phyloP scores from a whole-genome alignment of 176 grass and related monocot species.

The Neostapfia colusana region DNA sequence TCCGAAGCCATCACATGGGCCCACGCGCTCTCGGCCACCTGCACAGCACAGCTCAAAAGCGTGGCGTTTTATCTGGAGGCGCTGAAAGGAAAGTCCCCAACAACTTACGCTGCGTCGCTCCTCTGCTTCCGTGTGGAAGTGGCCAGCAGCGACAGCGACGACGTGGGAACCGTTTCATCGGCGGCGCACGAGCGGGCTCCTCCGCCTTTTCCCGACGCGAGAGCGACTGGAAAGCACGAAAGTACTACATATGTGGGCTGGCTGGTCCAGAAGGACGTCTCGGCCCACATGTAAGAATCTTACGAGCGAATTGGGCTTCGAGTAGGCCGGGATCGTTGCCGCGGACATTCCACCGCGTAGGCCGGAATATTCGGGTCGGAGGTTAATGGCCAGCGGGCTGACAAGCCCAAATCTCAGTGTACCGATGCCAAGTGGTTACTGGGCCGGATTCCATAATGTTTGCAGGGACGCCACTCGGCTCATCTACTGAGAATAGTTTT shows the following conservation, averaged over 20 bases:
- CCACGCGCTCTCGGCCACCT: neutral
- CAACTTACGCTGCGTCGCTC: neutral
- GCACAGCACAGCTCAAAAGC: neutral
- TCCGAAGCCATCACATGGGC: neutral
- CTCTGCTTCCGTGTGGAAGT: neutral
- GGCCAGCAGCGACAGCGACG: neutral
- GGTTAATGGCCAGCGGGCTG: neutral
- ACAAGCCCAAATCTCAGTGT: neutral
- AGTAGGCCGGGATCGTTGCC: no score
- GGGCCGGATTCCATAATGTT: neutral
- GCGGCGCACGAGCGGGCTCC: neutral
- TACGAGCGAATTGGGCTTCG: neutral
- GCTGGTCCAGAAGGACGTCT: neutral
- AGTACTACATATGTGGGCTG: neutral
- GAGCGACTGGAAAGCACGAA: neutral
- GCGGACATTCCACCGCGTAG: no score
- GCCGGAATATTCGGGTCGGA: neutral
- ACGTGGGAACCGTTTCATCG: neutral
- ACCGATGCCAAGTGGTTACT: no score
- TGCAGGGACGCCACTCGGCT: neutral
- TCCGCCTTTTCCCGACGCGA: neutral
- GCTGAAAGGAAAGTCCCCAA: neutral
- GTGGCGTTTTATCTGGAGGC: neutral
- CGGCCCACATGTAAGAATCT: neutral
- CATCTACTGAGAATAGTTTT: neutral